Evolutionary conservation across 306 rosid genomes (phyloP), one percentile per base, ranked within the genome.

Genomic region (Urtica urens): DNA sequence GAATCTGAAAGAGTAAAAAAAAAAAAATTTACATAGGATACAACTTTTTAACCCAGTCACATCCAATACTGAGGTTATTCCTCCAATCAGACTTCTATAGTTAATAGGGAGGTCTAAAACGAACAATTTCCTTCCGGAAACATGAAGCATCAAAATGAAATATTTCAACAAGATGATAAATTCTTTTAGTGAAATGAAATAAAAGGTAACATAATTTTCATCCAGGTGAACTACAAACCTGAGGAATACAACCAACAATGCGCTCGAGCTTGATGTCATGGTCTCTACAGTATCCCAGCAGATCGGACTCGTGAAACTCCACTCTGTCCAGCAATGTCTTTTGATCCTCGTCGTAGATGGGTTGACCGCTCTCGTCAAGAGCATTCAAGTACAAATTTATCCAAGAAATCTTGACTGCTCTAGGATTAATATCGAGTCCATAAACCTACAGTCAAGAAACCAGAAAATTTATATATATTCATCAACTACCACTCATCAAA

Each of bases 211-310:
- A 35, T 7, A 35, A 35, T 35, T 28, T 4, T 4, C 33, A 28
- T 4, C 4, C 5, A 3, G 40, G 40, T 14, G 11, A 35, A 35
- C 11, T 2, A 49, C 63, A 33, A 57, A 90, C 99, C 99, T 90
- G 99, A 62, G 99, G 99, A 59, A 90, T 90, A 80, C 99, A 90
- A 49, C 99, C 99, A 39, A 90, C 99, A 72, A 84, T 85, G 58
- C 94, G 75, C 54, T 84, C 99, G 31, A 90, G 92, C 51, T 72
- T 78, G 62, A 90, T 90, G 62, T 60, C 82, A 41, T 75, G 49
- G 24, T 77, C 81, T 71, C 90, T 75, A 63, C 86, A 79, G 59
- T 90, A 85, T 19, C 81, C 64, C 62, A 90, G 66, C 30, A 90
- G 92, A 79, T 90, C 99, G 37, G 99, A 90, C 70, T 81, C 99